These are phyloP conservation scores for Candida yuanshanica DNA, from an alignment of 805 yeast species.

Conservation along the genomic window DNA sequence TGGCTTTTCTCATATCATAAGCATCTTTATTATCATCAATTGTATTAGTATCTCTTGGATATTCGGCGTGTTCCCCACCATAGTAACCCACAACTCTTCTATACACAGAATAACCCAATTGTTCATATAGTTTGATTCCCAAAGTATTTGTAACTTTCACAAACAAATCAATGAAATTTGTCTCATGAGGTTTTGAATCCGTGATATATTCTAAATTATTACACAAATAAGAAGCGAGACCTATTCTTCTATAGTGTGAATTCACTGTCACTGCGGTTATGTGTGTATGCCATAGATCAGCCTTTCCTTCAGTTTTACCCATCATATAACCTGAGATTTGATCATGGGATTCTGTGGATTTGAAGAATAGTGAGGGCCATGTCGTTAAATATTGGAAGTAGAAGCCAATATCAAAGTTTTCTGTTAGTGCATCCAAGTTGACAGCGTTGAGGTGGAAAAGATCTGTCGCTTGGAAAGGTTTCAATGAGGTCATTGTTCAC, in stretches of 20 bases:
- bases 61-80: slow-evolving; percentile 44
- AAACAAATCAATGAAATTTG: slow-evolving; percentile 84
- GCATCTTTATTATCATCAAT: slow-evolving; percentile 75
- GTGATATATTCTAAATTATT: slow-evolving; percentile 67
- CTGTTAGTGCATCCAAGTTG: slow-evolving; percentile 86
- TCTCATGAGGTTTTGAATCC: slow-evolving; percentile 70
- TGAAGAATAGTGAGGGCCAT: slow-evolving; percentile 90
- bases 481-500: slow-evolving; percentile 69
- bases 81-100: slow-evolving; percentile 89
- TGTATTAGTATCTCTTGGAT: slow-evolving; percentile 34
- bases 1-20: slow-evolving; percentile 73
- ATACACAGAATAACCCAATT: slow-evolving; percentile 77
- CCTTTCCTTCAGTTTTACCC: slow-evolving; percentile 92
- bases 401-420: slow-evolving; percentile 80
- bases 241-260: slow-evolving; percentile 75
- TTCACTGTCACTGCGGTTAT: slow-evolving; percentile 93
- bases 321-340: slow-evolving; percentile 69
- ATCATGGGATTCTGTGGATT: slow-evolving; percentile 46
- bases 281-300: slow-evolving; percentile 90
- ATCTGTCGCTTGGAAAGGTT: slow-evolving; percentile 86
- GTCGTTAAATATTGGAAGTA: slow-evolving; percentile 75
- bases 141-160: slow-evolving; percentile 80
- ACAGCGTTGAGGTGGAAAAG: slow-evolving; percentile 66
- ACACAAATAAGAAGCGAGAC: slow-evolving; percentile 79
- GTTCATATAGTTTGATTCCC: slow-evolving; percentile 80